Conservation (phyloP, 345 rosid species). For the Rhizophora mangle region DNA sequence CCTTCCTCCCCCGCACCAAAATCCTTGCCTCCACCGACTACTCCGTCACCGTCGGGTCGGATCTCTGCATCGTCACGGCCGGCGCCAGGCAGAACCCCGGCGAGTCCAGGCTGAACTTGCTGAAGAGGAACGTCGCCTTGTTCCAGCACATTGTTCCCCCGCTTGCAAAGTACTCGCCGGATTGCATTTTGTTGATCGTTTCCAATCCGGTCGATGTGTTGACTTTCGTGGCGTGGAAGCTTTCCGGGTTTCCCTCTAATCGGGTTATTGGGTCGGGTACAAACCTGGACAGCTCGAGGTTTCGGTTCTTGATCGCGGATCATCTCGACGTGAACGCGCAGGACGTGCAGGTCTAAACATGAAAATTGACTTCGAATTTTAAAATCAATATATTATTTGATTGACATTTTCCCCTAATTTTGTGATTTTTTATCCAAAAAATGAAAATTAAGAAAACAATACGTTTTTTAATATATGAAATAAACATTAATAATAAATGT, state of each 20-base stretch:
- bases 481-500: too few relatives aligned
- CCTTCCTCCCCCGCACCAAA: conserved; percentile 86
- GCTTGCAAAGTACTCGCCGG: conserved; percentile 70
- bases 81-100: conserved; percentile 81
- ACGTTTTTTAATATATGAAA: too few relatives aligned
- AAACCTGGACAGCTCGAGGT: conserved; percentile 82
- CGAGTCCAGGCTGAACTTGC: conserved; percentile 77
- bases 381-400: too few relatives aligned
- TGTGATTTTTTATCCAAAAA: too few relatives aligned
- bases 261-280: conserved; percentile 90
- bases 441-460: too few relatives aligned
- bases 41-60: conserved; percentile 62
- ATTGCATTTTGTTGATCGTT: conserved; percentile 67
- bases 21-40: conserved; percentile 76
- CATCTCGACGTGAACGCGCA: conserved; percentile 92
- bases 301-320: conserved; percentile 79
- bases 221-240: conserved; percentile 86
- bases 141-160: conserved; percentile 67
- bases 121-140: conserved; percentile 75
- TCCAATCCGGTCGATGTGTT: conserved; percentile 87
- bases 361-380: too few relatives aligned
- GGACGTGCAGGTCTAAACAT: conserved; percentile 69
- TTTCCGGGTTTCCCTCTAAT: conserved; percentile 79
- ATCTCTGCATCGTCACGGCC: conserved; percentile 87
- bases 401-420: not conserved